These are phyloP conservation scores for Pleurotus platypus DNA, from an alignment of 768 basidiomycete genomes.

Conservation along the genomic window DNA sequence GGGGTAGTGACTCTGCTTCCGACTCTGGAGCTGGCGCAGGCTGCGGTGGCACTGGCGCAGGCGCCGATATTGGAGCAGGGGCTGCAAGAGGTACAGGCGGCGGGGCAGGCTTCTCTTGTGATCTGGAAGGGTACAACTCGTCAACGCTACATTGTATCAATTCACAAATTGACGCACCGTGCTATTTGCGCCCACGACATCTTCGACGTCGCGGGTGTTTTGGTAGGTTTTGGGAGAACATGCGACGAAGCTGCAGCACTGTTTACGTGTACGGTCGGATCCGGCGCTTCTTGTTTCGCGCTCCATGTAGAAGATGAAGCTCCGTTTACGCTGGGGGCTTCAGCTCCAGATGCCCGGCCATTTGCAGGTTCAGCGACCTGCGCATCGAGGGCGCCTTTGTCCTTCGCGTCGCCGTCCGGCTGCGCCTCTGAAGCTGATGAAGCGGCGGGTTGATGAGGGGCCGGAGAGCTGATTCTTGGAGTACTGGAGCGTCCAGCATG, in stretches of 20 bases:
- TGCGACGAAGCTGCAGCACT: constrained; percentile 18
- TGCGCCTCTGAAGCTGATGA: constrained; percentile 18
- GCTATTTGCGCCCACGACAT: constrained; percentile 87
- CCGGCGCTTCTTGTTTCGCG: neutral
- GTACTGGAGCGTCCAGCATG: constrained; percentile 32
- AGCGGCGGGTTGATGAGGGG: constrained; percentile 20
- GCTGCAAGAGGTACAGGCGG: constrained; percentile 28
- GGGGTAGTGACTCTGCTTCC: constrained; percentile 27
- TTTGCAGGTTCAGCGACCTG: neutral
- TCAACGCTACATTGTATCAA: neutral
- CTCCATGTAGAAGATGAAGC: constrained; percentile 2
- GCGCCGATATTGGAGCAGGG: constrained; percentile 22
- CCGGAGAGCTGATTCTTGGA: constrained; percentile 21
- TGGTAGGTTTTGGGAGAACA: constrained; percentile 20
- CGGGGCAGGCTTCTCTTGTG: constrained; percentile 61
- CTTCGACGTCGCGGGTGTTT: constrained; percentile 71
- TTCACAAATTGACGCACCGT: constrained; percentile 39
- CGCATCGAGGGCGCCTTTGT: neutral
- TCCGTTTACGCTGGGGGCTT: neutral
- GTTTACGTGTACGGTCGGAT: constrained; percentile 26
- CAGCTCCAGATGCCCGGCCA: neutral
- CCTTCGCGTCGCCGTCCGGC: constrained; percentile 8
- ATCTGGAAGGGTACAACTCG: constrained; percentile 30
- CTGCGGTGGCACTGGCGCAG: constrained; percentile 23
- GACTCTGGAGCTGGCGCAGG: constrained; percentile 27